Base-by-base conservation (phyloP, 768 basidiomycete species). In the Suillus placidus region DNA sequence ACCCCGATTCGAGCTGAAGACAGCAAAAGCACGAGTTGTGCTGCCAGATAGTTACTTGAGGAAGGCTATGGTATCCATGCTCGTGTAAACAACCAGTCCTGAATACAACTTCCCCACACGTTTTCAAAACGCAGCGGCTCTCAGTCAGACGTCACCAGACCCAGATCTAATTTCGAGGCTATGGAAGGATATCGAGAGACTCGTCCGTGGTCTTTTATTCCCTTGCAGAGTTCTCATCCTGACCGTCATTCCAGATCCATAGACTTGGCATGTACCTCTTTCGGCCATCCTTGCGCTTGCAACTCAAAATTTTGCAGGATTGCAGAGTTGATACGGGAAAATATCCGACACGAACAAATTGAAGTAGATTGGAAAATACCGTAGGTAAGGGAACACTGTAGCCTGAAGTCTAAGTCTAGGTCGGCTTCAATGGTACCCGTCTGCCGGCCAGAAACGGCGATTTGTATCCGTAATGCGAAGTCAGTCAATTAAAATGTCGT, bases 81-180 rank as follows among this genome's bases (percentile, higher is more conserved):
- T 61, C 60, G 62, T 26, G n/a, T 56, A 18, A n/a, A 3, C 6
- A 26, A 37, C 13, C 1, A 37, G 13, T 56, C 34, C 12, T n/a
- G 20, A 56, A 56, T 56, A 9, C 8, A 38, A 26, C 37, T 14
- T 16, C 23, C 7, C 20, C 16, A 30, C 49, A 99, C 97, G 91
- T 99, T 14, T 99, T 99, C 83, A 99, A 99, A 77, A 82, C 99
- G 61, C 97, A 99, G 78, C 88, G 97, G 96, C 97, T 0, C 85
- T 99, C 12, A 91, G 88, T 3, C 90, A 91, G 72, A 87, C 89
- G 12, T 95, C 97, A 1, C 96, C 95, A 1, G 94, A 99, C 74
- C 88, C 97, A 0, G 92, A 89, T 23, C 87, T 99, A n/a, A 97
- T 99, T 99, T 97, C 78, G 97, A 99, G 75, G 97, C 97, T 1